These are phyloP conservation scores for Boeremia lycopersici DNA, from an alignment of 2,329 filamentous ascomycete genomes.

Conservation along the genomic window DNA sequence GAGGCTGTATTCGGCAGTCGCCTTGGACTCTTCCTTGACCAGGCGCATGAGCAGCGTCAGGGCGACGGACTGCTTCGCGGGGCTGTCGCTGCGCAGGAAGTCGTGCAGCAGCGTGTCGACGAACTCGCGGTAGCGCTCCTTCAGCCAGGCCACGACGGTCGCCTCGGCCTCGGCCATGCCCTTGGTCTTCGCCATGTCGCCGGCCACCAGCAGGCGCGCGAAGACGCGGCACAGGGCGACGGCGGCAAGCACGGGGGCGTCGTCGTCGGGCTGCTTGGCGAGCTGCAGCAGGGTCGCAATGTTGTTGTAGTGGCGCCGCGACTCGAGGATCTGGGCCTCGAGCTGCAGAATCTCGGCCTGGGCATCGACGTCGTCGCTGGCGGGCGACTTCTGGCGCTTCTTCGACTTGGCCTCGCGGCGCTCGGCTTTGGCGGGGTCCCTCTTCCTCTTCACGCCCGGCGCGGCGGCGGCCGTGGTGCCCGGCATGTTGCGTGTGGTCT, in stretches of 20 bases:
- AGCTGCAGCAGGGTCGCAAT: slow-evolving; percentile 74
- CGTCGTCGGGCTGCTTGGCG: slow-evolving; percentile 55
- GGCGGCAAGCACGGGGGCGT: slow-evolving; percentile 69
- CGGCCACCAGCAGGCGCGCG: slow-evolving; percentile 76
- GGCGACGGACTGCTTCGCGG: slow-evolving; percentile 68
- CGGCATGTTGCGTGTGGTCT: slow-evolving; percentile 41
- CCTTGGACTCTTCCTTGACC: slow-evolving; percentile 71
- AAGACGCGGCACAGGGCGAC: slow-evolving; percentile 88
- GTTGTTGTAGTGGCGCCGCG: slow-evolving; percentile 90
- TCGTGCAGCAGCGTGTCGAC: slow-evolving; percentile 62
- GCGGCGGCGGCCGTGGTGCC: slow-evolving; percentile 32
- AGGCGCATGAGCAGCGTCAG: slow-evolving; percentile 83
- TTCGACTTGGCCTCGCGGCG: slow-evolving; percentile 49
- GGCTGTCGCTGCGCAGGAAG: slow-evolving; percentile 66
- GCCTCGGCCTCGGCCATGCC: slow-evolving; percentile 73
- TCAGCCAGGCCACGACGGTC: slow-evolving; percentile 79
- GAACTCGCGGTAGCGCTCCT: slow-evolving; percentile 74
- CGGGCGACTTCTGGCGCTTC: slow-evolving; percentile 37
- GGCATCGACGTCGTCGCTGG: slow-evolving; percentile 51
- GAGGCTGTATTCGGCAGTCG: slow-evolving; percentile 64
- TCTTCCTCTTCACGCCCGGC: slow-evolving; percentile 53
- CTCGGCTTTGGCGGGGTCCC: slow-evolving; percentile 41
- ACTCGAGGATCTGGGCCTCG: slow-evolving; percentile 82
- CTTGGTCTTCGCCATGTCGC: slow-evolving; percentile 70
- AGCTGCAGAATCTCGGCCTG: slow-evolving; percentile 73